phyloP scores from a whole-genome alignment of 176 grass and related monocot species.

The Tillandsia fasciculata region DNA sequence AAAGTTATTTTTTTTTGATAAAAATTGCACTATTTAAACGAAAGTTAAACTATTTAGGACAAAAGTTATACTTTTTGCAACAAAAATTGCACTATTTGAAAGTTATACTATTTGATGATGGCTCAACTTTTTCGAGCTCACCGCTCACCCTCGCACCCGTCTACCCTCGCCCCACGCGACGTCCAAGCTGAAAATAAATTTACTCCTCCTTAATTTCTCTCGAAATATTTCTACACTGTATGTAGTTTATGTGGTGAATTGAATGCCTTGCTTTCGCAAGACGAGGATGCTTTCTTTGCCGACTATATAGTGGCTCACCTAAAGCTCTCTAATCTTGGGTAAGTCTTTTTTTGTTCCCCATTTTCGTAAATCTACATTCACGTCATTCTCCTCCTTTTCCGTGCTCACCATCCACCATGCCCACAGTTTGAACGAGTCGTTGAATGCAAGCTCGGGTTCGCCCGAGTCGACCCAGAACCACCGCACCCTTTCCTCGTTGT shows the following conservation, averaged over 20 bases:
- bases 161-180: too few relatives aligned
- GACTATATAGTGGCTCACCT: slow-evolving; percentile 67
- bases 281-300: slow-evolving; percentile 85
- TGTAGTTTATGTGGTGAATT: background rate
- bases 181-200: background rate
- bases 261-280: slow-evolving; percentile 18
- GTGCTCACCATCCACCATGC: background rate
- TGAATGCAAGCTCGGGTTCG: background rate
- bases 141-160: too few relatives aligned
- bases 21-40: too few relatives aligned
- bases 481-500: too few relatives aligned
- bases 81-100: too few relatives aligned
- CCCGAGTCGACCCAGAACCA: background rate
- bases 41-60: too few relatives aligned
- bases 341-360: background rate
- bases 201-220: background rate
- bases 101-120: too few relatives aligned
- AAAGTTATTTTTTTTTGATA: too few relatives aligned
- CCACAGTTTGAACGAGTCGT: background rate
- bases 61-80: too few relatives aligned
- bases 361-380: too few relatives aligned
- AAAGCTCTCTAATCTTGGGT: slow-evolving; percentile 82
- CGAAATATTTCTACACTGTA: background rate
- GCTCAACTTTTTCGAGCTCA: too few relatives aligned
- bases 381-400: background rate